Evolutionary conservation across 495 filamentous ascomycete genomes (phyloP).

Genomic region (Pyrenula aspistea): DNA sequence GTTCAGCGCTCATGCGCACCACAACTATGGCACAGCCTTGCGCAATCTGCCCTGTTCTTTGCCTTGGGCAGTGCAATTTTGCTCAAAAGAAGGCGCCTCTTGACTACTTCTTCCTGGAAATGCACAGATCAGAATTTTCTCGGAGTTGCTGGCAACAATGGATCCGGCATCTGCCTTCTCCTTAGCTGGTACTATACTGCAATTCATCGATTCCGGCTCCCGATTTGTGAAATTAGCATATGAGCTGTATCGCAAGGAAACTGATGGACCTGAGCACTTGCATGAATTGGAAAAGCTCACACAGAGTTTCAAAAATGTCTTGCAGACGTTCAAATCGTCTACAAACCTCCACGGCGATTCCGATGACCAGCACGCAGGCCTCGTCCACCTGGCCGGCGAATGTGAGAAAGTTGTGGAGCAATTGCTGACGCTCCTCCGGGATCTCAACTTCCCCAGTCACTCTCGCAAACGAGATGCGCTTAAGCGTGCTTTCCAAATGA

Average conservation of each 20-base stretch:
- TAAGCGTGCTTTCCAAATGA: background rate
- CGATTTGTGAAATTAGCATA: conserved; percentile 14
- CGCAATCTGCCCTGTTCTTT: no score
- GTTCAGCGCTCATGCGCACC: no score
- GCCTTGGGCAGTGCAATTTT: no score
- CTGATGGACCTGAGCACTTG: conserved; percentile 3
- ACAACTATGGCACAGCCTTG: no score
- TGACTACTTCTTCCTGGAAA: no score
- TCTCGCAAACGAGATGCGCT: conserved; percentile 4
- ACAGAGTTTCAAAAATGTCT: conserved; percentile 10
- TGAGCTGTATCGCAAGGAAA: conserved; percentile 14
- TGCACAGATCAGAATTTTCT: no score
- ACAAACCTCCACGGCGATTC: conserved; percentile 6
- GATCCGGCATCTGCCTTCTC: conserved; percentile 27
- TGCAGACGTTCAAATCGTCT: conserved; percentile 4
- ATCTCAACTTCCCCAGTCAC: background rate
- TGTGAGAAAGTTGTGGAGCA: conserved; percentile 4
- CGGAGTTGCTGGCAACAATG: conserved; percentile 20
- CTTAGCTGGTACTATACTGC: conserved; percentile 20
- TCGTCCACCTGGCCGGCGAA: conserved; percentile 7
- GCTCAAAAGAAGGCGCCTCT: no score
- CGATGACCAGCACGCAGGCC: conserved; percentile 11
- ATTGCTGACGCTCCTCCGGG: conserved; percentile 1
- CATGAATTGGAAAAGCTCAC: background rate
- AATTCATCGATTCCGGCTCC: conserved; percentile 25